Evolutionary conservation across 306 rosid species (phyloP).

Genomic region (Glycine soja): DNA sequence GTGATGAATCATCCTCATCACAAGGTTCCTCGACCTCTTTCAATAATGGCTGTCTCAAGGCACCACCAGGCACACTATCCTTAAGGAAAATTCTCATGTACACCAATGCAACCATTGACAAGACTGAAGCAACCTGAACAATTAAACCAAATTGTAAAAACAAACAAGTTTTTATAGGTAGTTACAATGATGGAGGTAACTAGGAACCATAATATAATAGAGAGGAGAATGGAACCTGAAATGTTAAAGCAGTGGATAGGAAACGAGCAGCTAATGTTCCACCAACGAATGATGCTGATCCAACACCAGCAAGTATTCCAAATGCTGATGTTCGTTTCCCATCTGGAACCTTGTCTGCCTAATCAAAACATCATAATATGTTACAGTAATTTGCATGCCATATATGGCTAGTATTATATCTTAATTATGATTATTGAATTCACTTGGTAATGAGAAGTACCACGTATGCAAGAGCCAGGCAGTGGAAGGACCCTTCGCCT

Average conservation of each 20-base stretch:
- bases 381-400: not conserved
- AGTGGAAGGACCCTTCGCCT: slow-evolving; percentile 61
- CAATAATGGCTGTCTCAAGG: slow-evolving; percentile 67
- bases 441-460: slow-evolving; percentile 43
- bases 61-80: slow-evolving; percentile 60
- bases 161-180: no score
- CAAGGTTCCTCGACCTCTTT: slow-evolving; percentile 17
- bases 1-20: slow-evolving; percentile 40
- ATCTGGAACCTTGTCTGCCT: slow-evolving; percentile 76
- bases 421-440: no score
- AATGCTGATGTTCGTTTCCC: slow-evolving; percentile 69
- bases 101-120: slow-evolving; percentile 60
- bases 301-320: slow-evolving; percentile 74
- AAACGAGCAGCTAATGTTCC: slow-evolving; percentile 84
- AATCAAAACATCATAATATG: slow-evolving; percentile 6
- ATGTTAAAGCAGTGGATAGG: slow-evolving; percentile 65
- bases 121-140: slow-evolving; percentile 64
- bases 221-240: slow-evolving; percentile 43
- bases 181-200: no score
- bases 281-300: slow-evolving; percentile 70
- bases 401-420: no score
- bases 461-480: slow-evolving; percentile 88
- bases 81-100: slow-evolving; percentile 89
- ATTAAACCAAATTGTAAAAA: no score
- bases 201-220: no score